Evolutionary conservation across 306 rosid genomes (phyloP), one percentile per base, ranked within the genome.

Genomic region (Inga laurina): DNA sequence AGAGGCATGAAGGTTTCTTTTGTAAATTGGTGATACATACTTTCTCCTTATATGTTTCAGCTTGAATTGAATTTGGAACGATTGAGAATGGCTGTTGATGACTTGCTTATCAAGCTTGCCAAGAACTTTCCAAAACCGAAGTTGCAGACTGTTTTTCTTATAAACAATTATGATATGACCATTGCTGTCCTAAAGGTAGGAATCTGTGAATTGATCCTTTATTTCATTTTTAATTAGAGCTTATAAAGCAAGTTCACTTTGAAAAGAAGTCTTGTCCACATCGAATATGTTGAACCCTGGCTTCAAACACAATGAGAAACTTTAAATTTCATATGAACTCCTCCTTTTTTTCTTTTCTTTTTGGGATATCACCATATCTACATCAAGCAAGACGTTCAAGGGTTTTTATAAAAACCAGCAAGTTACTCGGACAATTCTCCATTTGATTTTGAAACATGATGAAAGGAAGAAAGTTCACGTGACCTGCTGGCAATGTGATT

Each of bases 141-240:
- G 87, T 86, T 80, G 14, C 98, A 96, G 66, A 96, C 91, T 3
- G 94, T 93, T 79, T 96, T 96, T 93, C 94, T 96, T 86, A 92
- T 96, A 76, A 93, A 96, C 91, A 96, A 96, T 85, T 96, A 96
- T 19, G 99, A 96, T 83, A 96, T 93, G 99, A 96, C 97, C 52
- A 96, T 96, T 84, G 88, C 96, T 79, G 94, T 96, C 75, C 80
- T 93, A 79, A 96, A 96, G 98, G 98, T 93, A 90, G 84, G 87
- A 74, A 67, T 77, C 83, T 74, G 64, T 74, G 43, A 84, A 67
- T 21, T 45, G 59, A 27, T 83, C 51, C 49, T 79, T 76, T 16
- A 57, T 72, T 87, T 61, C 34, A 61, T 3, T 72, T 72, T 72
- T 72, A 19, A n/a, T 35, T 72, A 48, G 27, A 59, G 79, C 76